Evolutionary conservation across 176 grass and related monocot species (phyloP), one percentile per base, ranked within the genome.

Genomic region (Paspalum notatum): DNA sequence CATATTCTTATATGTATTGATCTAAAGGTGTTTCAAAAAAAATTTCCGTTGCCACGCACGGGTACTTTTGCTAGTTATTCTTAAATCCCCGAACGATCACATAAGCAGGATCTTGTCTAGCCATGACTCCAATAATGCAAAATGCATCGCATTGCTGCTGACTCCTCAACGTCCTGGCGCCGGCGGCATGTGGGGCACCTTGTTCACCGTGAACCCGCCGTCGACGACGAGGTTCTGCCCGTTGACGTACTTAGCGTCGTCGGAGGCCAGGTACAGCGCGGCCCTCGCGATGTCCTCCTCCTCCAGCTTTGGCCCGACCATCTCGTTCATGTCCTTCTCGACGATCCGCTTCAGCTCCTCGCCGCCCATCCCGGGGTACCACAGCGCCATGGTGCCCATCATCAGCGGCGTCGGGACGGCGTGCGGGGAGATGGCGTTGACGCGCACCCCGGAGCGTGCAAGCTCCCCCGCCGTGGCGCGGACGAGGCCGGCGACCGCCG

Each of bases 221-320:
- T 95, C 93, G 12, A 95, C 59, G 68, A 92, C 64, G 0, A 95
- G 87, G 68, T 95, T 92, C 5, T 90, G 93, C 0, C 90, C 93
- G 12, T 71, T 92, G 0, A 95, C 79, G 43, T 84, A 90, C 77
- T 83, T 95, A 0, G 90, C 41, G 5, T 95, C 89, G 38, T 95
- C 93, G 0, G 93, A 95, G 1, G 84, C 89, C 11, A 95, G 62
- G 54, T 72, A 95, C 1, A 90, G 48, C 52, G 89, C 89, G 0
- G 93, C 93, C 7, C 60, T 84, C 0, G 87, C 93, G 3, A 92
- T 16, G 75, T 95, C 89, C 14, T 65, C 62, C 20, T 7, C 43
- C 24, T 83, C 87, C 16, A 88, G 84, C 56, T 5, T 75, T 8
- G 75, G 10, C 39, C 93, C 90, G 0, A 26, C 78, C 65, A 92